A percentile compares a stretch with the other conserved stretches of the same genome.
Conservation (phyloP, 1,139 yeast genomes). For the Pichiaceae sp. region DNA sequence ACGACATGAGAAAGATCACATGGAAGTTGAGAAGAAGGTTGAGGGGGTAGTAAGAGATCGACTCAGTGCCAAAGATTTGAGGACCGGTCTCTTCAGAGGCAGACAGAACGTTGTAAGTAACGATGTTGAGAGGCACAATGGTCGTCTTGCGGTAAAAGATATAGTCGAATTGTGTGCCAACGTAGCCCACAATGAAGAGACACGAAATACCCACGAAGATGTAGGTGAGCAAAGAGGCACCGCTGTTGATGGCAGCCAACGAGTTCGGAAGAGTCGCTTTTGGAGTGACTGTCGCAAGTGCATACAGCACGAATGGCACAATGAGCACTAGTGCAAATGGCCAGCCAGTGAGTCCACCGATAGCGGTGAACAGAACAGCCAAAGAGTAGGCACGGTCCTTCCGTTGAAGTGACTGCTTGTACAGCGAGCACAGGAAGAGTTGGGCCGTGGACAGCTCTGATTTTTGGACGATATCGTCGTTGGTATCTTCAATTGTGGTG, state of each 20-base stretch:
- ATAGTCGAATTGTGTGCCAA: slow-evolving; percentile 48
- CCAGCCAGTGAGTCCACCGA: slow-evolving; percentile 86
- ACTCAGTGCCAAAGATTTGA: slow-evolving; percentile 84
- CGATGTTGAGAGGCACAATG: slow-evolving; percentile 76
- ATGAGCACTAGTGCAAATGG: slow-evolving; percentile 72
- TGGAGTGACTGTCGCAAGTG: slow-evolving; percentile 9
- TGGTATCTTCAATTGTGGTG: slow-evolving; percentile 11
- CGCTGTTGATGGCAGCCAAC: slow-evolving; percentile 9
- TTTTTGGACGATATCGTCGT: slow-evolving; percentile 9
- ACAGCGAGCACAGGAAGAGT: slow-evolving; percentile 7
- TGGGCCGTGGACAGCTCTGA: slow-evolving; percentile 10
- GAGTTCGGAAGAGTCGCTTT: slow-evolving; percentile 3
- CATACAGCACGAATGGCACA: slow-evolving; percentile 44
- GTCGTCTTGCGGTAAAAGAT: slow-evolving; percentile 53
- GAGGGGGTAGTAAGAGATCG: slow-evolving; percentile 62
- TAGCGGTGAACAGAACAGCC: slow-evolving; percentile 42
- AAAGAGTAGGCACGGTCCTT: slow-evolving; percentile 23
- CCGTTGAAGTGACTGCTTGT: slow-evolving; percentile 8
- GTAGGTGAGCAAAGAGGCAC: slow-evolving; percentile 4
- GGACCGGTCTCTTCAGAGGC: slow-evolving; percentile 73
- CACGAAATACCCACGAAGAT: slow-evolving; percentile 24
- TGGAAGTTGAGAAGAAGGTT: slow-evolving; percentile 74
- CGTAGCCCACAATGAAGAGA: slow-evolving; percentile 25
- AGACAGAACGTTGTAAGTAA: slow-evolving; percentile 72
- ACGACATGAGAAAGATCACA: slow-evolving; percentile 39